These are phyloP conservation scores for Eimeria sp. DNA, from an alignment of 169 alveolate species.

Conservation along the genomic window DNA sequence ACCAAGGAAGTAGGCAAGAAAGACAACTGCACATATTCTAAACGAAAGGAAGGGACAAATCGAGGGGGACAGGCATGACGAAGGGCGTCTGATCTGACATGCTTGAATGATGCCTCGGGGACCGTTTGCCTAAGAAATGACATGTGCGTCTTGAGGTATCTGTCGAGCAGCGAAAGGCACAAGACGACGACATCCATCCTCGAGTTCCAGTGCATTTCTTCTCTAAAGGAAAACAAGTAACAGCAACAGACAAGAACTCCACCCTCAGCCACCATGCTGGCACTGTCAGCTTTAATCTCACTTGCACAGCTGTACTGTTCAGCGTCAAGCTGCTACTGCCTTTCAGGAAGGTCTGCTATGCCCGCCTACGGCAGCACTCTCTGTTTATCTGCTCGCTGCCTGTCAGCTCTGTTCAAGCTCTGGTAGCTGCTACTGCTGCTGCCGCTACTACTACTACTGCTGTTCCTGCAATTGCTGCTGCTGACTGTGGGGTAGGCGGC, in stretches of 20 bases:
- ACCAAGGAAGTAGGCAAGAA: not conserved
- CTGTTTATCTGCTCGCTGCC: not conserved
- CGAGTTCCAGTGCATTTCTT: slow-evolving; percentile 14
- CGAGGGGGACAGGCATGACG: not conserved
- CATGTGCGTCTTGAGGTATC: not conserved
- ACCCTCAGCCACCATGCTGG: not conserved
- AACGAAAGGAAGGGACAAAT: not conserved
- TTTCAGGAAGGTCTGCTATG: not conserved
- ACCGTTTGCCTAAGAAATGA: not conserved
- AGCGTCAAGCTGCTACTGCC: not conserved
- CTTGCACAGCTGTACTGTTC: not conserved
- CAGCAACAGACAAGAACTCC: not conserved
- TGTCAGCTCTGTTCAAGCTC: not conserved
- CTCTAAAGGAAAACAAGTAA: slow-evolving; percentile 16
- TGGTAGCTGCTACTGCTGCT: not conserved
- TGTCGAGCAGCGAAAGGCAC: slow-evolving; percentile 17
- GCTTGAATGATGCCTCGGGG: slow-evolving; percentile 16
- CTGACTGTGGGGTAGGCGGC: slow-evolving; percentile 39
- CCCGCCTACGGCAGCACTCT: not conserved
- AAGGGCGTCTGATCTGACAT: not conserved
- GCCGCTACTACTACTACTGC: not conserved
- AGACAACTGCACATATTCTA: not conserved
- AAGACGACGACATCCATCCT: not conserved
- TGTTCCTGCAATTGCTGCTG: not conserved
- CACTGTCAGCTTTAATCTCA: not conserved